Evolutionary conservation across 139 green algal genomes (phyloP), one percentile per base, ranked within the genome.

Genomic region (Ettlia oleoabundans): DNA sequence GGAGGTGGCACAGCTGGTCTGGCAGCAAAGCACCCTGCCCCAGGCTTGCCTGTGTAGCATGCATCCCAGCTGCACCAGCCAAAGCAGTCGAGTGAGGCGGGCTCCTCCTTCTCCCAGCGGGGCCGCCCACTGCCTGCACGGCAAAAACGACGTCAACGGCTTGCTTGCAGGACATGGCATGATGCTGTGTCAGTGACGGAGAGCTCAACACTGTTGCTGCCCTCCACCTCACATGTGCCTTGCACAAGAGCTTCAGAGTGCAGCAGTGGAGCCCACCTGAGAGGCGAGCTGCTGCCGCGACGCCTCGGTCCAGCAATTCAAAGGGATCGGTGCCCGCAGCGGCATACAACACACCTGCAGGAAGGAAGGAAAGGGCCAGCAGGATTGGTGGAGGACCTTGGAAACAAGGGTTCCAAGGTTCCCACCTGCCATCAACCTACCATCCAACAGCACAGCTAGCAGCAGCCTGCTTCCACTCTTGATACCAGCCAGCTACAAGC

Each of bases 31-130:
- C n/a, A n/a, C n/a, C n/a, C n/a, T n/a, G n/a, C n/a, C n/a, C n/a
- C n/a, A n/a, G n/a, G n/a, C n/a, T n/a, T n/a, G n/a, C 71, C 63
- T 8, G 43, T 75, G 37, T 64, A 83, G 7, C 83, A 38, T 9
- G 40, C 75, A 30, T 81, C 75, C 75, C 96, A 99, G 24, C 95
- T 89, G 75, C 88, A 92, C 88, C 94, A 98, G 28, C 95, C 95
- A 90, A 99, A 99, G 41, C 88, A 84, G 74, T 99, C 94, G 37
- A 98, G 78, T 21, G 84, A 91, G 38, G 82, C 72, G 0, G 96
- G 96, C 42, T 92, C 76, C 30, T 62, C 28, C 88, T 98, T 98
- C 19, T 86, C 76, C 65, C 82, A 72, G 41, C 91, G 86, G 0
- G 91, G 89, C 19, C 67, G 78, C 2, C 91, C 91, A 5, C 15